Conservation (phyloP, 73 alveolate genomes). For the Breviolum minutum region DNA sequence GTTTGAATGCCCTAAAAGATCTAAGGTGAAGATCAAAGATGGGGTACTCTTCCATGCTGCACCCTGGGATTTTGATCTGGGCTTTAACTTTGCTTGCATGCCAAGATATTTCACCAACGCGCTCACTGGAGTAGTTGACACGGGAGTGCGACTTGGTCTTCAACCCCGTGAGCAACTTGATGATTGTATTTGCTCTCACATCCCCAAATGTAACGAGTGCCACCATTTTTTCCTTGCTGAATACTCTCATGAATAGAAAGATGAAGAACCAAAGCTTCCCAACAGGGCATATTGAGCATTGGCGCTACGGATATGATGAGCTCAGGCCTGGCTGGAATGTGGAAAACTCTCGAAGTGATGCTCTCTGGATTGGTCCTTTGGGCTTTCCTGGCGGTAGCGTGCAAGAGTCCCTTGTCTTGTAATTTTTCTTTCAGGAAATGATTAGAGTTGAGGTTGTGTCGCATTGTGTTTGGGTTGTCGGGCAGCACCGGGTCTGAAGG, state of each 20-base stretch:
- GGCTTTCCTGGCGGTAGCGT: constrained; percentile 91
- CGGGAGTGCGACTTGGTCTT: constrained; percentile 10
- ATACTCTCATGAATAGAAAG: no score
- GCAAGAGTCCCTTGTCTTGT: constrained; percentile 19
- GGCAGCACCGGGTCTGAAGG: neutral
- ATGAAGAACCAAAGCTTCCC: no score
- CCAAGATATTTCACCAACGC: constrained; percentile 79
- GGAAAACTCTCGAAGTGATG: constrained; percentile 65
- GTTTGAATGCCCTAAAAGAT: neutral
- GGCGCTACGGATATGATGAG: no score
- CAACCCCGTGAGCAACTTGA: neutral
- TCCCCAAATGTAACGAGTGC: no score
- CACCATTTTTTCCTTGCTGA: no score
- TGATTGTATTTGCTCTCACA: no score
- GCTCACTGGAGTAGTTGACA: constrained; percentile 22
- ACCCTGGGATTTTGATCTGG: constrained; percentile 92
- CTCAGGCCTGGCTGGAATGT: constrained; percentile 82
- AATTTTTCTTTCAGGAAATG: neutral
- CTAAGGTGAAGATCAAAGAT: constrained; percentile 59
- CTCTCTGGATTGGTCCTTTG: constrained; percentile 85
- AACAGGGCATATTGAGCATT: no score
- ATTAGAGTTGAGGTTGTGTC: neutral
- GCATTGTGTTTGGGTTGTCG: neutral
- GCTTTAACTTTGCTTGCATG: constrained; percentile 89
- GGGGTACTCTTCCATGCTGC: constrained; percentile 74